Evolutionary conservation across 805 yeast species (phyloP), one percentile per base, ranked within the genome.

Genomic region (Cyberlindnera galapagoensis): DNA sequence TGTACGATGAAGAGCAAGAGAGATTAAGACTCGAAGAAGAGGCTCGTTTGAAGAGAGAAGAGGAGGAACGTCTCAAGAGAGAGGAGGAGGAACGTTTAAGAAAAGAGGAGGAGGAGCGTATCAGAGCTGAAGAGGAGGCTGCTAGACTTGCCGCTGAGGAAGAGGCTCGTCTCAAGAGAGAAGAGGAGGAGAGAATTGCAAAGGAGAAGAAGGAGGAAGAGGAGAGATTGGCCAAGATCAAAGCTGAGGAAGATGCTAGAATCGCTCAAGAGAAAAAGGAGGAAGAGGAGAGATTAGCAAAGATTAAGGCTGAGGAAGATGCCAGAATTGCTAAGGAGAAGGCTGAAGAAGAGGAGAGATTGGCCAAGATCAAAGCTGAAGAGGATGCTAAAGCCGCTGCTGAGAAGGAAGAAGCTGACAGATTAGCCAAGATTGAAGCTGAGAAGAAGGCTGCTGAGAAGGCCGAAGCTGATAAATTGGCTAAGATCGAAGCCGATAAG

Each of bases 1-100:
- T 13, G 0, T 50, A 38, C 24, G 55, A 41, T 9, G 41, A 34
- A 18, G 41, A 38, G 17, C 34, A 27, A 10, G 43, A 38, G 28
- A 33, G 36, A 9, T 24, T 29, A 31, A 30, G 33, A 19, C 12
- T 16, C 11, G 35, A 30, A 17, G 51, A 42, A 25, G 50, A 33
- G 25, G 46, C 30, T 13, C 29, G 40, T 17, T 27, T 19, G 27
- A 35, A 24, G 26, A 37, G 27, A 16, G 43, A 36, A 18, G 42
- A 40, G 19, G 42, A 35, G 27, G 34, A 31, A 15, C 24, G 36
- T 16, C 6, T 22, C 6, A 32, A 34, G 9, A 28, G 26, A 13
- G 44, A 40, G 18, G 39, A 39, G 24, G 38, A 30, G 21, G 30
- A 27, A n/a, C 15, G 33, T 15, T 6, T 26, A 3, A 26, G 26